Evolutionary conservation across 805 yeast genomes (phyloP).

Genomic region (Blastobotrys peoriensis): DNA sequence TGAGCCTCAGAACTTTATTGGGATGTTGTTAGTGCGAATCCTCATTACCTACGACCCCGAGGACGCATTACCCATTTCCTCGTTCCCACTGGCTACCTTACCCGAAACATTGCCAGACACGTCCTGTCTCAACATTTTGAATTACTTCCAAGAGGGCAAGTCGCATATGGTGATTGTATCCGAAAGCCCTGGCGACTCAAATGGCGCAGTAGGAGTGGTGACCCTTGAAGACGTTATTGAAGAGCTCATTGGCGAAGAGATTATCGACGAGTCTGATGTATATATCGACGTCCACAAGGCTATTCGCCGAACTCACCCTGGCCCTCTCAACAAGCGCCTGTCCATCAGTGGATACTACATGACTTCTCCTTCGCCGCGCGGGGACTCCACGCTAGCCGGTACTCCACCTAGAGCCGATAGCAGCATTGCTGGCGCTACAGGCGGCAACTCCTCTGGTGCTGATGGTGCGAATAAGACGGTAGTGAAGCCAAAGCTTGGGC

Average conservation of each 20-base stretch:
- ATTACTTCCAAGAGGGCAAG: conserved; percentile 96
- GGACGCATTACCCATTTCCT: conserved; percentile 85
- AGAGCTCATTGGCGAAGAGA: conserved; percentile 95
- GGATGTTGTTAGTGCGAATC: conserved; percentile 89
- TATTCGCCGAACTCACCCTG: conserved; percentile 49
- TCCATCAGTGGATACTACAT: neutral
- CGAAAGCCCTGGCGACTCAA: conserved; percentile 70
- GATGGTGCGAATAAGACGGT: neutral
- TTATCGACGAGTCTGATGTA: conserved; percentile 93
- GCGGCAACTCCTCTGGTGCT: neutral
- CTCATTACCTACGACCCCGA: conserved; percentile 95
- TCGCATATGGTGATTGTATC: conserved; percentile 95
- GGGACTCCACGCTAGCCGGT: neutral
- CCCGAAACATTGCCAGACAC: conserved; percentile 93
- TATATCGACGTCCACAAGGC: conserved; percentile 85
- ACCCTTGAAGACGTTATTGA: conserved; percentile 98
- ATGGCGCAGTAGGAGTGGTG: conserved; percentile 73
- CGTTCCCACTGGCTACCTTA: conserved; percentile 90
- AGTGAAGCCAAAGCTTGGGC: conserved; percentile 34
- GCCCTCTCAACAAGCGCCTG: conserved; percentile 28
- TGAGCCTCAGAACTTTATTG: conserved; percentile 86
- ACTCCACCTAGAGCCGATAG: too few relatives aligned
- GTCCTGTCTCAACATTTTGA: conserved; percentile 86
- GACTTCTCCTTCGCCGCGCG: conserved; percentile 5
- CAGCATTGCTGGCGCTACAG: too few relatives aligned